phyloP scores from a whole-genome alignment of 192 early-diverging fungal species.

The Helicostylum pulchrum region DNA sequence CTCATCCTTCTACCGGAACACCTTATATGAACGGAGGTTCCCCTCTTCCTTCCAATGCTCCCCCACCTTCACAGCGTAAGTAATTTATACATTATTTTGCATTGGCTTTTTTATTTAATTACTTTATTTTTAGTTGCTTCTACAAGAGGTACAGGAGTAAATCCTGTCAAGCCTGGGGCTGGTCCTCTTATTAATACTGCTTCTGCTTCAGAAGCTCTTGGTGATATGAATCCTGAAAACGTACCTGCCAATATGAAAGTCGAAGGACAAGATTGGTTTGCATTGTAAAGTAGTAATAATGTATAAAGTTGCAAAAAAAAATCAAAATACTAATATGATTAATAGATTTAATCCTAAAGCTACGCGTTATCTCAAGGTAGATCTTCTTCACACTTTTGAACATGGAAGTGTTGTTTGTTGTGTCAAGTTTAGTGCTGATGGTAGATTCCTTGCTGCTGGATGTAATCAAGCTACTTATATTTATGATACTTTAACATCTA shows the following conservation, averaged over 20 bases:
- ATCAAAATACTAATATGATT: background rate
- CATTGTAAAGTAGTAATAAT: constrained; percentile 69
- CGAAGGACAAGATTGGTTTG: constrained; percentile 89
- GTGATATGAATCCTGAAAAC: constrained; percentile 77
- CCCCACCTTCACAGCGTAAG: constrained; percentile 17
- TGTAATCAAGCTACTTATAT: constrained; percentile 92
- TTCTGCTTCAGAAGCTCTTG: constrained; percentile 39
- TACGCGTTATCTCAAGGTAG: constrained; percentile 62
- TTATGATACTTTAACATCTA: constrained; percentile 65
- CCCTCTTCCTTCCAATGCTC: constrained; percentile 17
- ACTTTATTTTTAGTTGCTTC: constrained; percentile 2
- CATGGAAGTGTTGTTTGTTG: constrained; percentile 92
- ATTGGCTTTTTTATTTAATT: background rate
- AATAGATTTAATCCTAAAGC: constrained; percentile 65
- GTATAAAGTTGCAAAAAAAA: no score
- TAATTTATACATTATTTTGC: background rate
- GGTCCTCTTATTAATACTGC: constrained; percentile 17
- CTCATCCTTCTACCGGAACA: constrained; percentile 13
- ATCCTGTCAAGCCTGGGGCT: constrained; percentile 20
- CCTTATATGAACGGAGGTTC: constrained; percentile 20
- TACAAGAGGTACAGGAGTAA: constrained; percentile 8
- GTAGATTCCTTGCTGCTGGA: constrained; percentile 90
- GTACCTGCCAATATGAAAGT: constrained; percentile 73
- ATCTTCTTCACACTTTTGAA: constrained; percentile 61
- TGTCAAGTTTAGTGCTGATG: constrained; percentile 94